Conservation (phyloP, 345 rosid species). For the Lepidium africanum region DNA sequence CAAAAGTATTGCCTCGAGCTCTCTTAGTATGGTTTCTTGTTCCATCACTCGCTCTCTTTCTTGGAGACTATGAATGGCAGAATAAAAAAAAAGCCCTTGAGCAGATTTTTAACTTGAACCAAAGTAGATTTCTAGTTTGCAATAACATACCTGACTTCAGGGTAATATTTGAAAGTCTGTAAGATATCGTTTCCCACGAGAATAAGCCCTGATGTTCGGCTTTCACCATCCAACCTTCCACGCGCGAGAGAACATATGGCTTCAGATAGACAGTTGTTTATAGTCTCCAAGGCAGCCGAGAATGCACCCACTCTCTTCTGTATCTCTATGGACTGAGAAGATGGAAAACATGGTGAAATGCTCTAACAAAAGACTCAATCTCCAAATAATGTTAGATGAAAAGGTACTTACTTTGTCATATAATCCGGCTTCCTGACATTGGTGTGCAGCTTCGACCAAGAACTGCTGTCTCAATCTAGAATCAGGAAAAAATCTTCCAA, state of each 20-base stretch:
- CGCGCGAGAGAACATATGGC: slow-evolving; percentile 79
- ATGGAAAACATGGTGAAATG: slow-evolving; percentile 4
- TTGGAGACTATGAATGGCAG: slow-evolving; percentile 42
- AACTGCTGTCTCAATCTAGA: slow-evolving; percentile 61
- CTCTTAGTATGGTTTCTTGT: slow-evolving; percentile 87
- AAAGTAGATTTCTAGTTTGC: neutral
- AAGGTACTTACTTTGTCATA: slow-evolving; percentile 68
- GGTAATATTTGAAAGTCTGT: slow-evolving; percentile 73
- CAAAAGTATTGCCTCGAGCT: slow-evolving; percentile 88
- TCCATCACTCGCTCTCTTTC: slow-evolving; percentile 78
- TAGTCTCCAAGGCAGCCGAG: slow-evolving; percentile 78
- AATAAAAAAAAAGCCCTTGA: neutral
- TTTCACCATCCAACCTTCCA: slow-evolving; percentile 88
- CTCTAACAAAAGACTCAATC: neutral
- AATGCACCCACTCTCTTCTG: slow-evolving; percentile 93
- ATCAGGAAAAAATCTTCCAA: slow-evolving; percentile 65
- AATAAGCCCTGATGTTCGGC: slow-evolving; percentile 78
- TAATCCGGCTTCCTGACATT: slow-evolving; percentile 85
- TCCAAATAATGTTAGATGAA: neutral
- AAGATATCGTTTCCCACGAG: slow-evolving; percentile 85
- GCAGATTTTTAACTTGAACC: slow-evolving; percentile 1
- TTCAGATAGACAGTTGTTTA: slow-evolving; percentile 87
- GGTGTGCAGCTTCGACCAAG: slow-evolving; percentile 82
- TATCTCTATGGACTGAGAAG: slow-evolving; percentile 70
- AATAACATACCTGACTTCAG: slow-evolving; percentile 63